Conservation (phyloP, 441 rosid genomes). For the Theobroma grandiflorum region DNA sequence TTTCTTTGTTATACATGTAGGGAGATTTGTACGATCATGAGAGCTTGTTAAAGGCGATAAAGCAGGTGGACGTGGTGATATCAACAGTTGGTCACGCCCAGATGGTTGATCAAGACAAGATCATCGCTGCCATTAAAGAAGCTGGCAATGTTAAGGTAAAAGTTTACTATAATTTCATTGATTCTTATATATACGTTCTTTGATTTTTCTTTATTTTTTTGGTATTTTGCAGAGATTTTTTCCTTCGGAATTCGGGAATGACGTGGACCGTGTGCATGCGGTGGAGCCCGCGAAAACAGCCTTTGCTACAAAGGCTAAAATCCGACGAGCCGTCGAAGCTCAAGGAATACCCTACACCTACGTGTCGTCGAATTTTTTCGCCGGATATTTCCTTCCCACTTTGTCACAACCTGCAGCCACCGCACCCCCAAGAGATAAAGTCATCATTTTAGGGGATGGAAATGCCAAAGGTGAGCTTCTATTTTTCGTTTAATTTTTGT, state of each 20-base stretch:
- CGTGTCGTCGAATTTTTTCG: conserved; percentile 52
- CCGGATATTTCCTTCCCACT: conserved; percentile 22
- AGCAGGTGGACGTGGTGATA: conserved; percentile 66
- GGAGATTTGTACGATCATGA: conserved; percentile 55
- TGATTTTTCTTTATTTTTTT: not conserved
- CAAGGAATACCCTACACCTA: conserved; percentile 57
- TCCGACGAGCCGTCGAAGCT: conserved; percentile 63
- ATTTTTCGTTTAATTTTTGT: not conserved
- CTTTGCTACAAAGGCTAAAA: conserved; percentile 47
- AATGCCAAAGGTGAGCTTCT: conserved; percentile 19
- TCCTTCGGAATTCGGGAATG: conserved; percentile 67
- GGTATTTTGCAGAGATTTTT: conserved; percentile 49
- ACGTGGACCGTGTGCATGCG: conserved; percentile 57
- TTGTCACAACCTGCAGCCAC: conserved; percentile 19
- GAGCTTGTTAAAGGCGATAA: conserved; percentile 58
- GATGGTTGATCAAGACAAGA: conserved; percentile 53
- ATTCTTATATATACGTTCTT: not conserved
- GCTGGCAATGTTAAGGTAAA: conserved; percentile 59
- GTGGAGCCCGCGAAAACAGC: conserved; percentile 51
- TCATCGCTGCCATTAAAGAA: conserved; percentile 63
- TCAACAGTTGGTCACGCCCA: conserved; percentile 50
- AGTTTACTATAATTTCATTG: not conserved
- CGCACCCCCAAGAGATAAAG: conserved; percentile 25
- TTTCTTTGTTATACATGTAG: conserved; percentile 27
- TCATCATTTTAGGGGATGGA: conserved; percentile 26